phyloP scores from a whole-genome alignment of 345 rosid species.

The Atalantia buxifolia region DNA sequence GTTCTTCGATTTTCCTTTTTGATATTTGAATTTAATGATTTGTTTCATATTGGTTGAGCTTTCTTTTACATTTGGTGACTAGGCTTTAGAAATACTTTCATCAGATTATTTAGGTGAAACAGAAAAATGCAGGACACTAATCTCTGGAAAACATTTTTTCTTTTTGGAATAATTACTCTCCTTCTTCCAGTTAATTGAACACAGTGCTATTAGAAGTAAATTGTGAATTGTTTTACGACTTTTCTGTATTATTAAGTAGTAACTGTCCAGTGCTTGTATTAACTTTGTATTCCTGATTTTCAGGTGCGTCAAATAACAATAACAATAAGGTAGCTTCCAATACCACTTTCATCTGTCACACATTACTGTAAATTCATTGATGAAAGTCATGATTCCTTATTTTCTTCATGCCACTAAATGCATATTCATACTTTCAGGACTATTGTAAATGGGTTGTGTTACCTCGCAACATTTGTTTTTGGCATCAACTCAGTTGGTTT shows the following conservation, averaged over 20 bases:
- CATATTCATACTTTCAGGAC: slow-evolving; percentile 48
- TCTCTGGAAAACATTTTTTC: background rate
- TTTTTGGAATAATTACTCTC: background rate
- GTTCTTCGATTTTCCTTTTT: slow-evolving; percentile 13
- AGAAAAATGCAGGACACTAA: background rate
- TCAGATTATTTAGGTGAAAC: background rate
- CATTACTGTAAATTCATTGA: slow-evolving; percentile 10
- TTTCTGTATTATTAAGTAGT: background rate
- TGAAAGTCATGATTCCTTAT: slow-evolving; percentile 5
- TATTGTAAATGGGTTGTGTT: slow-evolving; percentile 78
- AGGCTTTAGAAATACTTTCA: background rate
- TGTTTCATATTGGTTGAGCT: background rate
- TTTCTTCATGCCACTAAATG: background rate
- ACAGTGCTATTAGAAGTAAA: background rate
- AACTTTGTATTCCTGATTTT: slow-evolving; percentile 22
- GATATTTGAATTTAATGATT: background rate
- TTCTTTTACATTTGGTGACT: background rate
- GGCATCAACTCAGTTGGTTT: slow-evolving; percentile 81
- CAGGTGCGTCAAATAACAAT: slow-evolving; percentile 90
- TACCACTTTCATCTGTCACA: background rate
- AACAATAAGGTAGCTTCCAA: slow-evolving; percentile 60
- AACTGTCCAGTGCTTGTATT: slow-evolving; percentile 9
- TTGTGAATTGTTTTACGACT: background rate
- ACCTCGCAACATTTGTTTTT: slow-evolving; percentile 90
- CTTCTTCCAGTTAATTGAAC: background rate